These are phyloP conservation scores for Phytopythium litorale DNA, from an alignment of 352 stramenopile species.

Conservation along the genomic window DNA sequence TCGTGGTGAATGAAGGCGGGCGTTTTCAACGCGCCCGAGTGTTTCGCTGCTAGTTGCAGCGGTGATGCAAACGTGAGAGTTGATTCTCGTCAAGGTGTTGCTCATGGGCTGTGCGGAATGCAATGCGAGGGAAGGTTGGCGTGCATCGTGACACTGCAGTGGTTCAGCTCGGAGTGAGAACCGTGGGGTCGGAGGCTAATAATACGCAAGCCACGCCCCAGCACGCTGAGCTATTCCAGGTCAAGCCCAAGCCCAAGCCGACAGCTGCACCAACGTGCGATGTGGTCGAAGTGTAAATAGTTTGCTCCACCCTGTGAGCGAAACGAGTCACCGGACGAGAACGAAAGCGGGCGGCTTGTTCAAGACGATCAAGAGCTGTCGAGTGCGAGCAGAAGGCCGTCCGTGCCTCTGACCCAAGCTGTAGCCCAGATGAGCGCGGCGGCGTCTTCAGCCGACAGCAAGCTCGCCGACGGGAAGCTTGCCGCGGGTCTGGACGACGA, in stretches of 20 bases:
- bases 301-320: not conserved
- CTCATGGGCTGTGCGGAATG: not conserved
- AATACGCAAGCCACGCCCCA: not conserved
- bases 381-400: not conserved
- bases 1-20: not conserved
- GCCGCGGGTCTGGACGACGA: conserved; percentile 34
- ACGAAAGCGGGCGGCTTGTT: not conserved
- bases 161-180: not conserved
- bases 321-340: not conserved
- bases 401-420: not conserved
- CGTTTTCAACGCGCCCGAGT: not conserved
- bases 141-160: not conserved
- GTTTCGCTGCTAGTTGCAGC: not conserved
- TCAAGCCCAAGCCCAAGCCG: not conserved
- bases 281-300: not conserved
- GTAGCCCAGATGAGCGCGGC: not conserved
- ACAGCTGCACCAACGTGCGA: not conserved
- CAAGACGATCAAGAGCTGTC: not conserved
- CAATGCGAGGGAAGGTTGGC: not conserved
- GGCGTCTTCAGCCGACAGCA: conserved; percentile 23
- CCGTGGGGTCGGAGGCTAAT: not conserved
- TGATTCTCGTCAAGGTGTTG: not conserved
- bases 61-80: not conserved
- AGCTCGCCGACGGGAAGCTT: conserved; percentile 39
- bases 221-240: not conserved